Base-by-base conservation (phyloP, 257 asterid genomes). In the Marsdenia floribunda region DNA sequence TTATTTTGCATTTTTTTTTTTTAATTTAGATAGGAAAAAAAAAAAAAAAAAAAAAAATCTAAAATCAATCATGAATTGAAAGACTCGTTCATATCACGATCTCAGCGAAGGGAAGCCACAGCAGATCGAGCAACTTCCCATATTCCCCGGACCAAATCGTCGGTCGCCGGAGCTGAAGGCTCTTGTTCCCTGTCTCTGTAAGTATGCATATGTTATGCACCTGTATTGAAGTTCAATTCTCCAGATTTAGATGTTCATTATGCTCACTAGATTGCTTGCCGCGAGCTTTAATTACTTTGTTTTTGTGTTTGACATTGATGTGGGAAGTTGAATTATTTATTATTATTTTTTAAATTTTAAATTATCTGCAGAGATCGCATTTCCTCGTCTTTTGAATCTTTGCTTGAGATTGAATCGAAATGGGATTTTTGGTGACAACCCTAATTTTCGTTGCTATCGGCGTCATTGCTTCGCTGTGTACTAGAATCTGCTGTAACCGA, bases 341-440 rank as follows among this genome's bases (percentile, higher is more conserved):
- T 19, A 38, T 67, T 14, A 2, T 22, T 15, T 8, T 70, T 70
- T 2, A 11, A 14, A 9, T 69, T 69, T 46, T 3, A 10, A 12
- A 44, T 33, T 2, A 58, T 38, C 21, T 33, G 37, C 57, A 73
- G 74, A 72, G 22, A 75, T 68, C 59, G 11, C 7, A 54, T 42
- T 64, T 11, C 65, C 77, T 22, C 9, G 44, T 1, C 14, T 68
- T 24, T 15, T 24, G n/a, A 71, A 70, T 63, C 76, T 60, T 47
- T 58, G 21, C 49, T 67, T 55, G 68, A 24, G 71, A 35, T 64
- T 61, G 40, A 7, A 59, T 29, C 19, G 52, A 68, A 78, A 83
- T 93, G 98, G 97, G 98, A 75, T 93, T 93, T 81, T 74, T 91
- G 82, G 91, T 93, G 82, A 90, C 96, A 76, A 90, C 90, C 64